Evolutionary conservation across 345 rosid species (phyloP), one percentile per base, ranked within the genome.

Genomic region (Erodium maritimum): DNA sequence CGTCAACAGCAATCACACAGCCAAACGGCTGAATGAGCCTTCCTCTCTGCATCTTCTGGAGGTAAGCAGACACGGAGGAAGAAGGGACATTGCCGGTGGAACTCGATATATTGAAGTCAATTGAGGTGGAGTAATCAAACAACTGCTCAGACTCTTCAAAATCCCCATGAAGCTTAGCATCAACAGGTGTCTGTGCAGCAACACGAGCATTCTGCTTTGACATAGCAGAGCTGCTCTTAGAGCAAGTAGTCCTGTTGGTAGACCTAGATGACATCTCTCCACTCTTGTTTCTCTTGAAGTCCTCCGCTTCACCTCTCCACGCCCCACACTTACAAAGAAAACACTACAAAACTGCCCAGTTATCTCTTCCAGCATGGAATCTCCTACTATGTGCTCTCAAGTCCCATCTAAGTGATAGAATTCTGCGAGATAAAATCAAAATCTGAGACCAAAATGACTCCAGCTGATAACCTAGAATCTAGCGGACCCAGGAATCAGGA

Each of bases 41-140:
- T 8, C 96, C 95, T 71, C 89, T 80, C 77, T 86, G 89, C 78
- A 84, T 85, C 65, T 79, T 84, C 63, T 79, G 89, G 58, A 86
- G 82, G 76, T 84, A 89, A 51, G 86, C 78, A 9, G 95, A 80
- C 18, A 84, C 74, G 23, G 81, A 74, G 16, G 79, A 73, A 52
- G 89, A 82, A 52, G 87, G 77, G 62, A 80, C 71, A 62, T 84
- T 79, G 66, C 73, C 68, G 0, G 86, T 77, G 10, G 95, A 79
- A 68, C 67, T 75, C 9, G 88, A 71, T 62, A 70, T 57, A 69
- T 82, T 82, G 52, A 77, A 55, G 54, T 82, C 77, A 6, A 83
- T 42, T 4, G 95, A 84, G 67, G 80, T 70, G 61, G 91, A 86
- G 61, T 84, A 84, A 67, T 86, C 95, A 63, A 86, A 84, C 42